Evolutionary conservation across 768 basidiomycete species (phyloP), one percentile per base, ranked within the genome.

Genomic region (Boletus edulis): DNA sequence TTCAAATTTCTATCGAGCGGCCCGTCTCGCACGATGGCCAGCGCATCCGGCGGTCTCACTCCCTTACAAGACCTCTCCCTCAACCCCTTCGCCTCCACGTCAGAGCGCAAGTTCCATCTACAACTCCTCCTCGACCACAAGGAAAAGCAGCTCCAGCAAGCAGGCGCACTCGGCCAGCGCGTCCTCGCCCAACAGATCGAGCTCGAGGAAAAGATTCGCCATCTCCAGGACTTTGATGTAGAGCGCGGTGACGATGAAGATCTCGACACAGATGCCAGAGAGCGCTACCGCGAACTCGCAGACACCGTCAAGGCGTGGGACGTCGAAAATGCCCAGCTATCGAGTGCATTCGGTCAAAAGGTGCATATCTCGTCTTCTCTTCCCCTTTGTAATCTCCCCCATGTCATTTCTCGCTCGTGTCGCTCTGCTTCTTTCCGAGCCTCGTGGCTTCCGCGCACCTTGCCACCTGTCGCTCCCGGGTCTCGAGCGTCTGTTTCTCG

Each of bases 131-230:
- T 98, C 62, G 91, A 93, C 74, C 81, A 77, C 69, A 98, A 98
- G 78, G 91, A 94, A 72, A 85, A 86, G 67, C 94, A 98, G 71
- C 86, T 98, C 34, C 86, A 92, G 59, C 89, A 92, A 60, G 92
- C 93, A 5, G 94, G 91, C 37, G 88, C 86, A 52, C 85, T 98
- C 67, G 95, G 96, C 49, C 94, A 97, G 74, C 89, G 91, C 70
- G 85, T 98, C 64, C 85, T 98, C 57, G 82, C 85, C 18, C 96
- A 98, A 76, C 93, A 93, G 73, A 87, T 91, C 75, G 91, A 96
- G 67, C 83, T 98, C 58, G 92, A 97, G 72, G 86, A 88, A 67
- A 83, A 91, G 49, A 91, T 98, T 56, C 78, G 83, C 42, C 87
- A 89, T 66, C 78, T 96, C 49, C 87, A 92, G 62, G 87, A 88